Conservation (phyloP, 73 alveolate species). For the Uronychia setigera region DNA sequence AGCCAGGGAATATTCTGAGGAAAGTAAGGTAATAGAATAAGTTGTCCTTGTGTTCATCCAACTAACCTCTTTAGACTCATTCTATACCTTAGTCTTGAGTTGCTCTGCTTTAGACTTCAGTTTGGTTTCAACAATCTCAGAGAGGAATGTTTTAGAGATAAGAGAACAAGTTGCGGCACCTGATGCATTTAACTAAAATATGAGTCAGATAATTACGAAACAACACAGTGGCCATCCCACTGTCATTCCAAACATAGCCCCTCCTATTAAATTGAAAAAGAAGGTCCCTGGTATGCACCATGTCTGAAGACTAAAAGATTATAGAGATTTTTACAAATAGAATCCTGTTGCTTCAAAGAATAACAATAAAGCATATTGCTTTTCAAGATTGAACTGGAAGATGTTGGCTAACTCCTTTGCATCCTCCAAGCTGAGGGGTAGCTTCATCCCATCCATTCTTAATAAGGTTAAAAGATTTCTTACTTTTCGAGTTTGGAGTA, state of each 20-base stretch:
- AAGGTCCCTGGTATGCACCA: constrained; percentile 86
- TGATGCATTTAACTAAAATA: constrained; percentile 40
- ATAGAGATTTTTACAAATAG: constrained; percentile 36
- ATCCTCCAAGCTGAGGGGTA: constrained; percentile 49
- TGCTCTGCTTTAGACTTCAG: constrained; percentile 24
- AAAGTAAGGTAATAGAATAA: constrained; percentile 64
- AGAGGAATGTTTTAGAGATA: constrained; percentile 51
- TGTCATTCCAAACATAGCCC: constrained; percentile 69
- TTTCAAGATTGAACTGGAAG: constrained; percentile 38
- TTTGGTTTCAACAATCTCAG: constrained; percentile 49
- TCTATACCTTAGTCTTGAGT: constrained; percentile 1
- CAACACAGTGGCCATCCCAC: constrained; percentile 54
- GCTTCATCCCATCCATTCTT: constrained; percentile 39
- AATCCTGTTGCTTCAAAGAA: constrained; percentile 49
- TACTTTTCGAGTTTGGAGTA: constrained; percentile 23
- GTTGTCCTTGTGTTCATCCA: constrained; percentile 62
- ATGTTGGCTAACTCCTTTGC: constrained; percentile 58
- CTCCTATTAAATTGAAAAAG: constrained; percentile 65
- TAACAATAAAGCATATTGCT: constrained; percentile 33
- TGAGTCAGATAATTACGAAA: constrained; percentile 24
- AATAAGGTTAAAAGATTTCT: neutral
- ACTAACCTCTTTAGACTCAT: constrained; percentile 13
- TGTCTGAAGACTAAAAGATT: constrained; percentile 35
- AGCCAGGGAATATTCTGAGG: constrained; percentile 75
- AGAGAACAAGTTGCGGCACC: constrained; percentile 68